Conservation (phyloP, 306 rosid genomes). For the Lathyrus sativus region DNA sequence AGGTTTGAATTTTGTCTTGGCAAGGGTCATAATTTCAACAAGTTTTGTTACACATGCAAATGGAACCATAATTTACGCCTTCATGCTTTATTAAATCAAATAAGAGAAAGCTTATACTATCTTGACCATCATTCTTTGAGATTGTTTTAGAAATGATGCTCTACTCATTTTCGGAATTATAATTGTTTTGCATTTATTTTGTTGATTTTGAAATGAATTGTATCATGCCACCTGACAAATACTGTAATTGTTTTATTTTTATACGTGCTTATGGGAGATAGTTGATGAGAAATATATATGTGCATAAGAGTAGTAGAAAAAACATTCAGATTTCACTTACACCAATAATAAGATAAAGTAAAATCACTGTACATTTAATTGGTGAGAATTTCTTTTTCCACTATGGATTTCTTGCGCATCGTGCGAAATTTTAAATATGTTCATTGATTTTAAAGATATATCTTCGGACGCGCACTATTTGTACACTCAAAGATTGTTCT, state of each 20-base stretch:
- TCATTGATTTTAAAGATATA: no score
- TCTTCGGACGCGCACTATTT: no score
- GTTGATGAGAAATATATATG: no score
- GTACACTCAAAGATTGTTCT: no score
- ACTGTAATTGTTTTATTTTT: background rate
- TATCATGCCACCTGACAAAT: background rate
- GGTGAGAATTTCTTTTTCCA: no score
- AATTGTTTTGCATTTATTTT: background rate
- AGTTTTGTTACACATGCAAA: background rate
- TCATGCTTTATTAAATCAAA: background rate
- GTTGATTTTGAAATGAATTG: background rate
- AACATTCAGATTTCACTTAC: no score
- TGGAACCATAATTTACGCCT: background rate
- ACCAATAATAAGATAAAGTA: no score
- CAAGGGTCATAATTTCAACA: background rate
- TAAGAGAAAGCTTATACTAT: background rate
- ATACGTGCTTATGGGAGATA: background rate
- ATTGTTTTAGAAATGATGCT: constrained; percentile 5
- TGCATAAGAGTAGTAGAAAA: no score
- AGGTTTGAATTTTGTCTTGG: constrained; percentile 34
- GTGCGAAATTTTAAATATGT: no score
- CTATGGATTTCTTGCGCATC: no score
- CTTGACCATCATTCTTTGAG: constrained; percentile 2
- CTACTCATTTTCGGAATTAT: background rate
- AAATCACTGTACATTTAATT: no score